phyloP scores from a whole-genome alignment of 2,329 filamentous ascomycete genomes.

The Thelonectria blattea region DNA sequence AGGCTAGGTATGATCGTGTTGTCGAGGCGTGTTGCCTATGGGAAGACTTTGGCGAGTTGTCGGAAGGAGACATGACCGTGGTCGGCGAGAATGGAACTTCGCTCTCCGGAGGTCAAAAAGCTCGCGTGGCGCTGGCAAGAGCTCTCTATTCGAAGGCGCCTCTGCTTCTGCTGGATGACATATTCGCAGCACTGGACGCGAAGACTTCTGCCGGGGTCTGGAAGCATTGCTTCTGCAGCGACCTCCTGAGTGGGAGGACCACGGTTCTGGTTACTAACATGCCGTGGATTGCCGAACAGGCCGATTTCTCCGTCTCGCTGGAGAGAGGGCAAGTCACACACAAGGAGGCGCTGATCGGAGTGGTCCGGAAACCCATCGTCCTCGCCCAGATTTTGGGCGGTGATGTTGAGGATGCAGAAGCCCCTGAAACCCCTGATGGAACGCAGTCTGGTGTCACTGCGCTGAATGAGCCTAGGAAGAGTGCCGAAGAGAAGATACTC shows the following conservation, averaged over 20 bases:
- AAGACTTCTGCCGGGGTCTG: conserved; percentile 63
- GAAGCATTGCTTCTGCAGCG: conserved; percentile 63
- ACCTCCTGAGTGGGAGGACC: conserved; percentile 60
- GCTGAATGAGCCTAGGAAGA: conserved; percentile 42
- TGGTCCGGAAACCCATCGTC: conserved; percentile 52
- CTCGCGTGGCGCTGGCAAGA: conserved; percentile 61
- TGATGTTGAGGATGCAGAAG: conserved; percentile 44
- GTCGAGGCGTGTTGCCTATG: conserved; percentile 61
- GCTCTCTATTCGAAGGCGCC: conserved; percentile 63
- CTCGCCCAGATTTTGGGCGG: conserved; percentile 47
- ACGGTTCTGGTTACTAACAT: conserved; percentile 64
- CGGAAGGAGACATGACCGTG: conserved; percentile 56
- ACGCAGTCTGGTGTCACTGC: conserved; percentile 38
- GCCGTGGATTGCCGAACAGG: conserved; percentile 58
- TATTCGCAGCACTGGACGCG: conserved; percentile 65
- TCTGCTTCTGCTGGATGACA: conserved; percentile 63
- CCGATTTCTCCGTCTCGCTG: conserved; percentile 54
- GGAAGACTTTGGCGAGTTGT: conserved; percentile 58
- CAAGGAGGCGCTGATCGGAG: conserved; percentile 52
- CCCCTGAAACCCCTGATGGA: conserved; percentile 34
- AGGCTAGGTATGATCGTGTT: conserved; percentile 59
- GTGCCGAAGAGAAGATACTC: conserved; percentile 43
- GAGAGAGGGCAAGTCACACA: conserved; percentile 52
- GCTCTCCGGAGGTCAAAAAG: conserved; percentile 63
- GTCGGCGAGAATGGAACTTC: conserved; percentile 63